These are phyloP conservation scores for Xanthoceras sorbifolium DNA, from an alignment of 345 rosid species.

Conservation along the genomic window DNA sequence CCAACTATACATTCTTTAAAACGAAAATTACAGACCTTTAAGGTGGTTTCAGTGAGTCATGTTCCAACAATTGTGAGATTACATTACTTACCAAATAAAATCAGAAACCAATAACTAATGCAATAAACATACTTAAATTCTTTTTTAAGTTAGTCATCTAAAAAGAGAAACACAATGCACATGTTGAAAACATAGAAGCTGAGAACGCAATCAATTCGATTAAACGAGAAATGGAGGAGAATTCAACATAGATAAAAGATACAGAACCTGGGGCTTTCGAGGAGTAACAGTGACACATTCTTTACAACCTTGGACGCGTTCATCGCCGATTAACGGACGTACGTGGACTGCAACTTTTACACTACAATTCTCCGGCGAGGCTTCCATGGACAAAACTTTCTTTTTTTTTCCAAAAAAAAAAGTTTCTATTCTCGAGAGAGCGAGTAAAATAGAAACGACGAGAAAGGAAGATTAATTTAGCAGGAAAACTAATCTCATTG, in stretches of 20 bases:
- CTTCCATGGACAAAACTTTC: slow-evolving; percentile 27
- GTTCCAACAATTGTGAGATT: background rate
- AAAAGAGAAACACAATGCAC: background rate
- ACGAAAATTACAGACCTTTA: background rate
- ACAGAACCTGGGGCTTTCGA: slow-evolving; percentile 66
- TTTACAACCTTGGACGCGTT: slow-evolving; percentile 66
- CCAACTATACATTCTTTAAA: background rate
- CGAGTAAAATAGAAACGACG: slow-evolving; percentile 15
- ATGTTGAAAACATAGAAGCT: background rate
- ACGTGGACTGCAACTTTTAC: slow-evolving; percentile 80
- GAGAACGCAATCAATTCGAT: background rate
- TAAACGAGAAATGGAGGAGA: background rate
- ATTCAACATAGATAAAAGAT: background rate
- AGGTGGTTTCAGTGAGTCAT: no score
- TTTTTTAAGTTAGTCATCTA: background rate
- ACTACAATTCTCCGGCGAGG: slow-evolving; percentile 51
- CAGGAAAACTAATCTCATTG: slow-evolving; percentile 21
- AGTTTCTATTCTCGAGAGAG: background rate
- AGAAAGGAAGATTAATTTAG: slow-evolving; percentile 9
- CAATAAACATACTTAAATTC: background rate
- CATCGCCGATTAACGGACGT: slow-evolving; percentile 78
- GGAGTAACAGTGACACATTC: slow-evolving; percentile 70
- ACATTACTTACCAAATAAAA: background rate
- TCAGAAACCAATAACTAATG: background rate
- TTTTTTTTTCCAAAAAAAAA: no score